phyloP scores from a whole-genome alignment of 306 rosid species.

The Canavalia gladiata region DNA sequence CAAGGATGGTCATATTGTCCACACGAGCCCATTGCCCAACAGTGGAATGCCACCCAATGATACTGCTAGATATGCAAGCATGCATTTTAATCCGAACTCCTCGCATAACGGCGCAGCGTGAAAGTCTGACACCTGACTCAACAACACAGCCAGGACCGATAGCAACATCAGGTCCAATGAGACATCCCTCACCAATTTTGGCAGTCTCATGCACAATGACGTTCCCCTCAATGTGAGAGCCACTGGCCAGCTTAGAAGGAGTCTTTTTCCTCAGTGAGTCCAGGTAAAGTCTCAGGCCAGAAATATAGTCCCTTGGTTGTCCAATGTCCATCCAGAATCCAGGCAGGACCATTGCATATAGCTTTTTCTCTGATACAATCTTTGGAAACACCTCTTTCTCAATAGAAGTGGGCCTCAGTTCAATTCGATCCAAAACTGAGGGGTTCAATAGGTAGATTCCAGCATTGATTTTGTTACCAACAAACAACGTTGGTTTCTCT shows the following conservation, averaged over 20 bases:
- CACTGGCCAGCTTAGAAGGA: conserved; percentile 76
- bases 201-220: conserved; percentile 93
- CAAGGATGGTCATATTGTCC: conserved; percentile 96
- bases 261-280: conserved; percentile 83
- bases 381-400: conserved; percentile 98
- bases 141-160: conserved; percentile 91
- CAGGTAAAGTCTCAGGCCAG: conserved; percentile 85
- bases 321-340: conserved; percentile 99
- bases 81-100: conserved; percentile 89
- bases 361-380: conserved; percentile 81
- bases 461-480: conserved; percentile 98
- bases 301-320: conserved; percentile 93
- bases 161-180: conserved; percentile 98
- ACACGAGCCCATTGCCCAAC: conserved; percentile 99
- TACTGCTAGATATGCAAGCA: conserved; percentile 92
- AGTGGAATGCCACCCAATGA: conserved; percentile 97
- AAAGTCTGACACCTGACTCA: conserved; percentile 94
- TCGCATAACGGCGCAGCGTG: conserved; percentile 92
- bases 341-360: conserved; percentile 96
- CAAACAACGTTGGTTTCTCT: conserved; percentile 94
- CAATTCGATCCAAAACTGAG: conserved; percentile 84
- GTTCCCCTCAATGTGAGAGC: conserved; percentile 86
- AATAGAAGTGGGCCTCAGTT: conserved; percentile 94
- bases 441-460: conserved; percentile 93
- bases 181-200: conserved; percentile 91